Evolutionary conservation across 306 rosid species (phyloP), one percentile per base, ranked within the genome.

Genomic region (Vachellia pachyceras): DNA sequence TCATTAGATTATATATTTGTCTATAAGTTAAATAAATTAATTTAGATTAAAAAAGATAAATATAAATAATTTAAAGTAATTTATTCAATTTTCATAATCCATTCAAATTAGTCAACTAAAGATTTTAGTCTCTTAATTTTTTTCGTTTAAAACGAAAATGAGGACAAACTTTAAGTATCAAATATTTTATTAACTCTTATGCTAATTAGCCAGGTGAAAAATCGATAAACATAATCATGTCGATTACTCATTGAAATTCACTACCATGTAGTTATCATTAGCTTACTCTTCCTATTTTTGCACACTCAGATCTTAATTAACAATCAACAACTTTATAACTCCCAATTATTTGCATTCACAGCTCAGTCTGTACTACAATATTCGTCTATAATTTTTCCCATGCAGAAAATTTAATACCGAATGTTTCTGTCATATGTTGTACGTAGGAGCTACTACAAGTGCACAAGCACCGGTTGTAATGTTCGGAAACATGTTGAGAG

Each of bases 401-500:
- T 29, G 33, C 33, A 35, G 7, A 72, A 63, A 58, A 52, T 47
- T 46, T 46, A 40, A 29, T 29, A 2, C 33, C 33, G 33, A 29
- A 29, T 76, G 77, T 58, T 60, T 42, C 46, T 77, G 33, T 71
- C 60, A 9, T 14, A n/a, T 0, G 7, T 14, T 17, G 63, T 41
- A 40, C 67, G 20, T 86, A 94, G 98, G 94, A 94, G 98, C 90
- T 94, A 94, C 72, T 94, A 94, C 79, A 94, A 92, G 87, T 92
- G 98, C 83, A 92, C 98, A n/a, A 90, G 90, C 11, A 79, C 66
- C 0, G 96, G 88, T 54, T 94, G 98, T 80, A 90, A 90, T 18
- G 98, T 94, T 17, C 92, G 98, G 35, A 94, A 94, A 82, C 97
- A 94, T 7, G 90, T 94, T 0, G 98, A 94, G 86, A 90, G 98